These are phyloP conservation scores for Pseudocohnilembus persalinus DNA, from an alignment of 169 alveolate genomes.

Conservation along the genomic window DNA sequence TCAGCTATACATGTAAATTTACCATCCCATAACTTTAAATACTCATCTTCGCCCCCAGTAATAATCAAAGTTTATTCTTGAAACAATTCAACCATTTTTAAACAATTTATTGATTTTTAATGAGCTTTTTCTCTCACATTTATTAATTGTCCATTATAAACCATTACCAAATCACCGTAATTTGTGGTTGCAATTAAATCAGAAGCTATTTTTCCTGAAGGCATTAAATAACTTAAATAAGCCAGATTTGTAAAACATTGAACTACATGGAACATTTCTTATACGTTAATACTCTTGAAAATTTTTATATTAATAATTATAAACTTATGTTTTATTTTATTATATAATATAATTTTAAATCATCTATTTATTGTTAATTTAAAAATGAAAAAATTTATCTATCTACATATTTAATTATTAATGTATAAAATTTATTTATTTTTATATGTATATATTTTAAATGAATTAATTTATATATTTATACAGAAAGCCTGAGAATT, in stretches of 20 bases:
- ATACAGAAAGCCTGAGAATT: neutral
- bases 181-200: neutral
- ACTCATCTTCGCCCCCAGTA: neutral
- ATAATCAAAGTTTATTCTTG: neutral
- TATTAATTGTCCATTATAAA: neutral
- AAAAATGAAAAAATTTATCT: no score
- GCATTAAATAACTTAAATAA: neutral
- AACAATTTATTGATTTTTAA: neutral
- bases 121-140: neutral
- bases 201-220: neutral
- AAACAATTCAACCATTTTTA: neutral
- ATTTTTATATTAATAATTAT: no score
- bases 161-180: neutral
- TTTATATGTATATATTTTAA: neutral
- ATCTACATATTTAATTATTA: no score
- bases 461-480: no score
- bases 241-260: neutral
- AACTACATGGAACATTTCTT: neutral
- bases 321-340: neutral
- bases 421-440: no score
- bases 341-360: no score
- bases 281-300: neutral
- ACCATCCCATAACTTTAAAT: neutral
- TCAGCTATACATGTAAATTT: neutral
- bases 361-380: no score